Conservation (phyloP, 768 basidiomycete genomes). For the Amanita inopinata region DNA sequence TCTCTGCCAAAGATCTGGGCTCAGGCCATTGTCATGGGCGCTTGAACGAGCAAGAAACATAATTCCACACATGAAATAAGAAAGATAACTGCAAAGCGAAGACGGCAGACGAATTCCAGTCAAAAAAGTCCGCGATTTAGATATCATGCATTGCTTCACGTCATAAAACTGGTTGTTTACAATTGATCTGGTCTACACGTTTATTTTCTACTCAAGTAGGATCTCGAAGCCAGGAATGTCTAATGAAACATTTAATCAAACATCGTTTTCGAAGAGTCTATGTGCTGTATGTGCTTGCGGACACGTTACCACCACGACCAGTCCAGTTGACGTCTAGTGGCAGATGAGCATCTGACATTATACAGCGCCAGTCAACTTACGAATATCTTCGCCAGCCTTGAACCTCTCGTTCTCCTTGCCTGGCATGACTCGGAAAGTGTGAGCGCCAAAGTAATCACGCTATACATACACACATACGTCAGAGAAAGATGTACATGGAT, state of each 20-base stretch:
- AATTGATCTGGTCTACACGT: neutral
- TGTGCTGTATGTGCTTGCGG: slow-evolving; percentile 75
- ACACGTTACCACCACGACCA: slow-evolving; percentile 91
- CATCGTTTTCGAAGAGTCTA: slow-evolving; percentile 17
- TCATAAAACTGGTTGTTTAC: too few relatives aligned
- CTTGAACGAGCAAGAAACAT: slow-evolving; percentile 33
- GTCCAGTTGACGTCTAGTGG: slow-evolving; percentile 93
- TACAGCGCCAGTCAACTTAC: slow-evolving; percentile 38
- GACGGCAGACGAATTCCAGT: neutral
- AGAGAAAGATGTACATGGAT: neutral
- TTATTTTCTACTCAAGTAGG: too few relatives aligned
- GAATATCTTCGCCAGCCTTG: slow-evolving; percentile 77
- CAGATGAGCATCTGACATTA: neutral
- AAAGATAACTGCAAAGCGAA: too few relatives aligned
- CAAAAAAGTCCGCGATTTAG: neutral
- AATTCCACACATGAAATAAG: slow-evolving; percentile 66
- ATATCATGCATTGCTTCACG: too few relatives aligned
- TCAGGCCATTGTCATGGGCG: slow-evolving; percentile 10
- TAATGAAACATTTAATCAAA: too few relatives aligned
- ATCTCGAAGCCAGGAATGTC: too few relatives aligned
- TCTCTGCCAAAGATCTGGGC: slow-evolving; percentile 15
- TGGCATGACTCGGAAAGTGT: slow-evolving; percentile 92
- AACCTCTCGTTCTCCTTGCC: slow-evolving; percentile 85
- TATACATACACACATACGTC: slow-evolving; percentile 17
- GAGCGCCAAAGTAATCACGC: slow-evolving; percentile 99